Percentiles rank a stretch among this genome's conserved stretches.
Conservation (phyloP, 2,329 filamentous ascomycete species). For the Macrophomina tecta region DNA sequence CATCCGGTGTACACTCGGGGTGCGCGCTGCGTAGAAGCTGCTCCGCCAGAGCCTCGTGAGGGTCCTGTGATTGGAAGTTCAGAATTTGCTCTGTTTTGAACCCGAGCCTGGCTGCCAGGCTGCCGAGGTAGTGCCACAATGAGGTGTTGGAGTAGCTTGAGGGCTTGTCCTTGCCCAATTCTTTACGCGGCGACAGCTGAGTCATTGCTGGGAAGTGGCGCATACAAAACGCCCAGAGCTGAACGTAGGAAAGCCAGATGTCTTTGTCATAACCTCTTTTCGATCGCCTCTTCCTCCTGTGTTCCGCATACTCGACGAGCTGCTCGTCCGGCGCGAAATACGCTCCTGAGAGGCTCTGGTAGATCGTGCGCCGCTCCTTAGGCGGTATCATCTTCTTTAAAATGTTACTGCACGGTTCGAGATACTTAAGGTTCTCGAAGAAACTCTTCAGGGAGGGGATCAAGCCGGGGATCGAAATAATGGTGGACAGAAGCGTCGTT, state of each 20-base stretch:
- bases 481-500: not conserved
- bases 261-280: not conserved
- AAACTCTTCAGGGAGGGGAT: constrained; percentile 32
- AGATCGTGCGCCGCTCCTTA: constrained; percentile 28
- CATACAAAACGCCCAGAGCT: constrained; percentile 16
- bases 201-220: constrained; percentile 15
- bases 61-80: not conserved
- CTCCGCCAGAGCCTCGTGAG: not conserved
- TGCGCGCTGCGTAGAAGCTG: not conserved
- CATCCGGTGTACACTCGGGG: not conserved
- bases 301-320: constrained; percentile 21
- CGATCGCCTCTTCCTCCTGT: not conserved
- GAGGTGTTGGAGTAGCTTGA: not conserved
- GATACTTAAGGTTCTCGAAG: constrained; percentile 34
- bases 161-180: not conserved
- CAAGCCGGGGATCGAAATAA: constrained; percentile 23
- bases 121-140: constrained; percentile 6
- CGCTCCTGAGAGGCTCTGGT: constrained; percentile 27
- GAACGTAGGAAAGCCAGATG: constrained; percentile 17
- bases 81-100: not conserved
- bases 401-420: constrained; percentile 31
- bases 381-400: constrained; percentile 26
- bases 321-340: constrained; percentile 28
- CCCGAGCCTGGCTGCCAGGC: not conserved
- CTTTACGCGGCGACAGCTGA: not conserved